Conservation (phyloP, 306 rosid species). For the Prunus salicina region DNA sequence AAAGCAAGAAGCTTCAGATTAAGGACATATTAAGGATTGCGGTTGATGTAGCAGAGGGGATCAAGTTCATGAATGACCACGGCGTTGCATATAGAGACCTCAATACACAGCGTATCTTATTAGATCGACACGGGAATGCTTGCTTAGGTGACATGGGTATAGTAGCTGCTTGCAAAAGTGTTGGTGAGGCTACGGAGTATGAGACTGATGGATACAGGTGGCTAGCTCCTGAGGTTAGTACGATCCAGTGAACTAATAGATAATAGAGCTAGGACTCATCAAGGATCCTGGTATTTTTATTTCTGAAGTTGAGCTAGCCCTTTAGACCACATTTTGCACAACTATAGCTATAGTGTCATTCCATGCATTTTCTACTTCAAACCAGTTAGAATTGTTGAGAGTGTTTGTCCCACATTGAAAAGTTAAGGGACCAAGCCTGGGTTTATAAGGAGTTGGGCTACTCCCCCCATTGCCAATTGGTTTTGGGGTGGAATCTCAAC, state of each 20-base stretch:
- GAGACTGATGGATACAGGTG: constrained; percentile 96
- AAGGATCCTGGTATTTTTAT: background rate
- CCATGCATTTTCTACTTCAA: background rate
- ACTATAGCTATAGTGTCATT: background rate
- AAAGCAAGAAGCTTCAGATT: constrained; percentile 69
- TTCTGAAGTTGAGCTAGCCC: background rate
- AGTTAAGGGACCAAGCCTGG: no score
- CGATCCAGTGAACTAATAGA: constrained; percentile 15
- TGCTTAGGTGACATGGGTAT: constrained; percentile 90
- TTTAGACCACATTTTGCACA: background rate
- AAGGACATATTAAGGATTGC: constrained; percentile 80
- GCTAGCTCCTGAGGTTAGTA: constrained; percentile 97
- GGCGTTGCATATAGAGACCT: constrained; percentile 83
- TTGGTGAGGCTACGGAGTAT: constrained; percentile 82
- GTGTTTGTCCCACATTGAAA: no score
- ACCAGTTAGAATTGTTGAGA: no score
- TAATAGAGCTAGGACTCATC: background rate
- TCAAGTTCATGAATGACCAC: constrained; percentile 87
- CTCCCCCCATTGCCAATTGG: no score
- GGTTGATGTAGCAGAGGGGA: constrained; percentile 81
- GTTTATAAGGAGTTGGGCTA: no score
- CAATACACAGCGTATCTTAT: constrained; percentile 69
- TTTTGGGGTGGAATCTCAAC: no score
- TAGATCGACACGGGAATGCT: constrained; percentile 85
- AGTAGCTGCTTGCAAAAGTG: constrained; percentile 75